Evolutionary conservation across 78 protist genomes (phyloP).

Genomic region (Protostelium mycophagum): DNA sequence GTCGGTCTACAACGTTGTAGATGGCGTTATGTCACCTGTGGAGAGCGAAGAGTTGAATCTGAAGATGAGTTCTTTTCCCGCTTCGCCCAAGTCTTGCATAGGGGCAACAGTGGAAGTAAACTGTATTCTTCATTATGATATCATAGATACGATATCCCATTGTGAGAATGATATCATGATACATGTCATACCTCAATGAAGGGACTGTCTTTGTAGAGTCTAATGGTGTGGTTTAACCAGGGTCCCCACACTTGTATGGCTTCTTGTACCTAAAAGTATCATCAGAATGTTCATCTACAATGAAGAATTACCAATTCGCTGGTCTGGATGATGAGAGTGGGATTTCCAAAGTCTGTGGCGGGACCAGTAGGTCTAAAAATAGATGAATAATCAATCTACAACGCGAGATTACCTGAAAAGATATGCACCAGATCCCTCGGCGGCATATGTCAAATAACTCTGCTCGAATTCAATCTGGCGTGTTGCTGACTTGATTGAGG

Average conservation of each 20-base stretch:
- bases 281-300: not conserved
- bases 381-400: not conserved
- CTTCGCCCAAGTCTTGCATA: conserved; percentile 46
- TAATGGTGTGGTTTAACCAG: conserved; percentile 26
- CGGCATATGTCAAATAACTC: not conserved
- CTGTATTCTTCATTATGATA: not conserved
- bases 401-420: not conserved
- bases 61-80: conserved; percentile 71
- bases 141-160: too few species aligned
- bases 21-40: not conserved
- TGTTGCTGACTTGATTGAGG: not conserved
- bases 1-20: not conserved
- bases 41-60: conserved; percentile 48
- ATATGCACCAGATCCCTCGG: not conserved
- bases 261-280: not conserved
- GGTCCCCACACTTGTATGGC: not conserved
- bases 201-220: conserved; percentile 19
- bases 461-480: not conserved
- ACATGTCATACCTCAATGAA: conserved; percentile 42
- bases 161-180: too few species aligned
- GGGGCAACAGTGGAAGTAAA: conserved; percentile 53
- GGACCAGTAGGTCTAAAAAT: not conserved
- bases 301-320: not conserved
- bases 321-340: not conserved
- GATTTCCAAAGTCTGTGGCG: not conserved